Percentiles rank a stretch among this genome's conserved stretches.
Evolutionary conservation across 345 rosid genomes (phyloP).

Genomic region (Salix purpurea): DNA sequence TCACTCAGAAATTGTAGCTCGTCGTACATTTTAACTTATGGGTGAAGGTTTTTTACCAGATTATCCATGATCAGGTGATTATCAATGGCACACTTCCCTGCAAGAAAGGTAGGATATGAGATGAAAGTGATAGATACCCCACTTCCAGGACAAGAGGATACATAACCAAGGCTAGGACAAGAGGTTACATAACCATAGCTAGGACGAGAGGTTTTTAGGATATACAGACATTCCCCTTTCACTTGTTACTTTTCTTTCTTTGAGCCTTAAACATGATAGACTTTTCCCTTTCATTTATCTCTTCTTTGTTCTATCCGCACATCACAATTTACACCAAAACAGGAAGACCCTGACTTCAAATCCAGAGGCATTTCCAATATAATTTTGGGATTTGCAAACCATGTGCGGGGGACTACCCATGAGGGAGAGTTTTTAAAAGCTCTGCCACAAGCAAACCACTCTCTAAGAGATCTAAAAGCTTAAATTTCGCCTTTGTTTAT

Average conservation of each 20-base stretch:
- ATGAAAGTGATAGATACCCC: background rate
- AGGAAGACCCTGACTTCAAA: background rate
- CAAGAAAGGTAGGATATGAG: slow-evolving; percentile 8
- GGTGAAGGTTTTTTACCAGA: slow-evolving; percentile 21
- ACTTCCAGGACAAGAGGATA: background rate
- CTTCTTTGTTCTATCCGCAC: background rate
- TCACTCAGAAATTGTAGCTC: slow-evolving; percentile 6
- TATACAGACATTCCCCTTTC: background rate
- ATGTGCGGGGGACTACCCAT: background rate
- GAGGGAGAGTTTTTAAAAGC: background rate
- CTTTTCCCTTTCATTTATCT: background rate
- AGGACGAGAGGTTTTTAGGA: background rate
- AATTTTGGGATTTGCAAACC: background rate
- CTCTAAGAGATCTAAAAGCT: background rate
- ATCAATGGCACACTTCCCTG: slow-evolving; percentile 24
- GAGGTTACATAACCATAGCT: background rate
- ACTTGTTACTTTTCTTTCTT: background rate
- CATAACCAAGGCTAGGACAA: background rate
- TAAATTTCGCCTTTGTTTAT: background rate
- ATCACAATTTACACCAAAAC: background rate
- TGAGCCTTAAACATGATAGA: too few species aligned
- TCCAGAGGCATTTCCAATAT: background rate
- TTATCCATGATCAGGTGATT: background rate
- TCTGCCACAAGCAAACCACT: background rate
- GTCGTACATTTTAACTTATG: background rate